Evolutionary conservation across 306 rosid genomes (phyloP).

Genomic region (Citrullus mucosospermus): DNA sequence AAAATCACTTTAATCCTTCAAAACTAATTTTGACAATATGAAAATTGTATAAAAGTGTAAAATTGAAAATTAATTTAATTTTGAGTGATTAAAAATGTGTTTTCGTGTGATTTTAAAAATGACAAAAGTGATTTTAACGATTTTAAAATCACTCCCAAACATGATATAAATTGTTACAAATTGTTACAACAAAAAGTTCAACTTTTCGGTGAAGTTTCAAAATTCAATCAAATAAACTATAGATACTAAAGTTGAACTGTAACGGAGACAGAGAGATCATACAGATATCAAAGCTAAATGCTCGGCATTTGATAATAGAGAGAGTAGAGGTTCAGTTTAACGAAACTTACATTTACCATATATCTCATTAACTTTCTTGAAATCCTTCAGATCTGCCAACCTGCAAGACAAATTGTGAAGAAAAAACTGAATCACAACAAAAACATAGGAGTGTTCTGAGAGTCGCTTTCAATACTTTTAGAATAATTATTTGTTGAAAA

Average conservation of each 20-base stretch:
- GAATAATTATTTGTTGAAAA: not conserved
- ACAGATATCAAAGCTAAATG: not conserved
- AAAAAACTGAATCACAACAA: not conserved
- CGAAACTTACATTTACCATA: conserved; percentile 77
- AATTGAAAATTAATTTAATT: no score
- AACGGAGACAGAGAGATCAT: not conserved
- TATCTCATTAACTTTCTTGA: conserved; percentile 69
- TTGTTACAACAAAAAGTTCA: not conserved
- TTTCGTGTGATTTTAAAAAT: no score
- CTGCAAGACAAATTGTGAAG: conserved; percentile 28
- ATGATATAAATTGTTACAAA: no score
- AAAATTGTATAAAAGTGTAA: no score
- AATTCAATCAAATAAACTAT: not conserved
- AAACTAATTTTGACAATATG: no score
- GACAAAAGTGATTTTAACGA: no score
- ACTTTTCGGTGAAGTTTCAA: not conserved
- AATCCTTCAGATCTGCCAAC: conserved; percentile 91
- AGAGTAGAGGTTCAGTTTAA: not conserved
- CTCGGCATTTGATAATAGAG: not conserved
- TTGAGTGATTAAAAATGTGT: no score
- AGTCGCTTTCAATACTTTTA: not conserved
- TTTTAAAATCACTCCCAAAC: no score
- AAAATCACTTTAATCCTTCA: no score
- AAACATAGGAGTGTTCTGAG: not conserved
- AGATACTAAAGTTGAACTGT: not conserved